These are phyloP conservation scores for Trematosphaeria pertusa DNA, from an alignment of 2,329 filamentous ascomycete genomes.

Conservation along the genomic window DNA sequence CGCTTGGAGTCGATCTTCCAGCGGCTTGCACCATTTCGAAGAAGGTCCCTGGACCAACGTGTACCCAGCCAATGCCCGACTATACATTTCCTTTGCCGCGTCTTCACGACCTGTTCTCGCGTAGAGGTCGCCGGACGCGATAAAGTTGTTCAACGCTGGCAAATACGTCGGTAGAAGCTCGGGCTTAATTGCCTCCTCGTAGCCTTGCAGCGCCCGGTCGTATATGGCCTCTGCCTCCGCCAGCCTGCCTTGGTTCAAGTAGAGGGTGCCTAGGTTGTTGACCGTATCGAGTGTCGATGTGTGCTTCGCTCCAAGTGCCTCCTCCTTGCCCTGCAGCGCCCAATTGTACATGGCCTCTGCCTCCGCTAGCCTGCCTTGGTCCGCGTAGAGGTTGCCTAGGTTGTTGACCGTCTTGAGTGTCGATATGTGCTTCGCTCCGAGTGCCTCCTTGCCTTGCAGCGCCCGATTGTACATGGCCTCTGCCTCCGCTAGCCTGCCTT, in stretches of 20 bases:
- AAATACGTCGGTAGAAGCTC: conserved; percentile 27
- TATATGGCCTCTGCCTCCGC: conserved; percentile 24
- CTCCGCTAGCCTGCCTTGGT: conserved; percentile 20
- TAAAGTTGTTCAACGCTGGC: conserved; percentile 33
- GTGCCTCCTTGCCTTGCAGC: conserved; percentile 21
- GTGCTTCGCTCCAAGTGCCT: conserved; percentile 17
- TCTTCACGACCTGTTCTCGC: conserved; percentile 24
- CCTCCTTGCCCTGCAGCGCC: conserved; percentile 23
- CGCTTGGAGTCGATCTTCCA: conserved; percentile 14
- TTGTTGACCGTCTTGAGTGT: conserved; percentile 23
- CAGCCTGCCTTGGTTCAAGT: conserved; percentile 22
- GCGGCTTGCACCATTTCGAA: conserved; percentile 13
- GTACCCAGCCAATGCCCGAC: conserved; percentile 22
- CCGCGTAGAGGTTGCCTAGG: conserved; percentile 17
- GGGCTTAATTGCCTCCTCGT: conserved; percentile 18
- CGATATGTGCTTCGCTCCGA: conserved; percentile 10
- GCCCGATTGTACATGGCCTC: conserved; percentile 23
- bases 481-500: conserved; percentile 18
- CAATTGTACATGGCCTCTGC: conserved; percentile 22
- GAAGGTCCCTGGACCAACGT: conserved; percentile 18
- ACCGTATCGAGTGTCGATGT: conserved; percentile 22
- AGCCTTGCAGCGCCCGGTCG: conserved; percentile 21
- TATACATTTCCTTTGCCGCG: conserved; percentile 33
- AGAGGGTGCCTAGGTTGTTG: conserved; percentile 21
- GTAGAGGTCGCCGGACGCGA: conserved; percentile 30